Conservation (phyloP, 176 grass and related monocot species). For the Secale cereale region DNA sequence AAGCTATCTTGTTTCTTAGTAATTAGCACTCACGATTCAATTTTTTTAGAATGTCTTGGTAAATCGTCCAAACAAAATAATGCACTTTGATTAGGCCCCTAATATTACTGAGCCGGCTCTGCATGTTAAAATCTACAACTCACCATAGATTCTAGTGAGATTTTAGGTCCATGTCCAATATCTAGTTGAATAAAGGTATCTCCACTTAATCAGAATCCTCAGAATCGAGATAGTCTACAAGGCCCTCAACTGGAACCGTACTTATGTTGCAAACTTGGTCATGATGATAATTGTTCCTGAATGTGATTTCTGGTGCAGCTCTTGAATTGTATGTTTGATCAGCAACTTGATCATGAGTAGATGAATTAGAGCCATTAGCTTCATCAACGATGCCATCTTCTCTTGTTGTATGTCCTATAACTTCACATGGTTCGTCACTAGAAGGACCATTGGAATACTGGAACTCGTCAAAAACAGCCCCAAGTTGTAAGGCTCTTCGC, state of each 20-base stretch:
- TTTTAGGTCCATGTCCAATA: not conserved
- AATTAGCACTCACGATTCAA: no score
- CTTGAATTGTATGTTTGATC: not conserved
- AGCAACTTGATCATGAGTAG: not conserved
- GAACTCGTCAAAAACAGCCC: not conserved
- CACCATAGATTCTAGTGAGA: not conserved
- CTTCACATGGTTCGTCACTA: not conserved
- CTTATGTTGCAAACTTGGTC: not conserved
- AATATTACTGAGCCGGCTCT: no score
- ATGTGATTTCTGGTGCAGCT: not conserved
- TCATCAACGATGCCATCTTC: not conserved
- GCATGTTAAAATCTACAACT: not conserved
- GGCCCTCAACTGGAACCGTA: not conserved
- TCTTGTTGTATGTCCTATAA: not conserved
- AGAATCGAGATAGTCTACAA: slow-evolving; percentile 15
- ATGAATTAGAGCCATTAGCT: not conserved
- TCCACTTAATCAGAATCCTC: not conserved
- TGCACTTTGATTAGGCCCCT: no score
- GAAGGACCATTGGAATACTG: not conserved
- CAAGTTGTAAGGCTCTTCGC: slow-evolving; percentile 13
- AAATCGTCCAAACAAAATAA: no score
- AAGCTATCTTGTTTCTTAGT: no score
- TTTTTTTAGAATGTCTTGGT: no score
- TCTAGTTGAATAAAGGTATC: not conserved
- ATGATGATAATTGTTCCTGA: not conserved